Evolutionary conservation across 352 stramenopile genomes (phyloP), one percentile per base, ranked within the genome.

Genomic region (Albugo candida): DNA sequence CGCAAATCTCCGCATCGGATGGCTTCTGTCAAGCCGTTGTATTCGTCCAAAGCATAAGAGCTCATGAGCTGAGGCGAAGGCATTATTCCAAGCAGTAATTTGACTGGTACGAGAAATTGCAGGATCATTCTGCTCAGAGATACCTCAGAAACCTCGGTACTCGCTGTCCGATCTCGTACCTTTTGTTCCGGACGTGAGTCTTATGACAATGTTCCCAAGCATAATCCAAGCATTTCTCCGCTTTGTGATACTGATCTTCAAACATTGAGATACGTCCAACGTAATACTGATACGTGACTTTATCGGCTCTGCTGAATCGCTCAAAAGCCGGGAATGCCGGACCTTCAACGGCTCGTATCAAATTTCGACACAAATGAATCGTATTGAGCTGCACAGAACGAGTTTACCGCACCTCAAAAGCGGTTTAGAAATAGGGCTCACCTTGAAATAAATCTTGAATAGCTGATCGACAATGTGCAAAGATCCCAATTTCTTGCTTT

Each of bases 391-490:
- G 43, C 24, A 35, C 17, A 36, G 8, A 10, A n/a, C n/a, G n/a
- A 3, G 8, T 24, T 24, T 8, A 8, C 8, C 38, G 8, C 6
- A 35, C 48, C 1, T 49, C 19, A n/a, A 24, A 13, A 17, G 24
- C 24, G 31, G 12, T 3, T 20, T 3, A 3, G 38, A 24, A 31
- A 13, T 20, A 27, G 14, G 44, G 11, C 82, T 78, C 12, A 87
- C 59, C 43, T 87, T 84, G 65, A 97, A 97, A 70, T 97, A 97
- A 65, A 96, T 96, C 57, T 92, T 94, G 64, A 97, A 96, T 37
- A 97, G 75, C 64, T 96, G 84, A 55, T 96, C 96, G 41, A 95
- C 89, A 60, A 97, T 92, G 52, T 91, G 93, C 11, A 91, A 64
- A 46, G 73, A 64, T n/a, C 75, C 78, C 39, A 83, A 62, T 44